A percentile compares a stretch with the other conserved stretches of the same genome.
These are phyloP conservation scores for Baorangia bicolor DNA, from an alignment of 768 basidiomycete genomes.

Conservation along the genomic window DNA sequence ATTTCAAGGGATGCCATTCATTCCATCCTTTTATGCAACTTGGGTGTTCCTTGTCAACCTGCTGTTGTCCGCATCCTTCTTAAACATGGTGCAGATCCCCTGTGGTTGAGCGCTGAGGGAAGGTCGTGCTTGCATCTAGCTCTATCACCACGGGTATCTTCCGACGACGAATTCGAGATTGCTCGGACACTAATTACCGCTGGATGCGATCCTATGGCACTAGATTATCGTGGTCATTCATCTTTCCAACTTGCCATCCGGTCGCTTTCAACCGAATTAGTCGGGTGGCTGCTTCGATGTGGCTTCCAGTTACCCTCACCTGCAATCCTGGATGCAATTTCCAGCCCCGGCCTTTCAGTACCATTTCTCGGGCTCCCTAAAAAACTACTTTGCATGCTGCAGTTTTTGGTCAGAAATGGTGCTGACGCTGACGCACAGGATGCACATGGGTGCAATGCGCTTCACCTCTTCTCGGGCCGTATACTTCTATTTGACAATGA, in stretches of 20 bases:
- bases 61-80: not conserved
- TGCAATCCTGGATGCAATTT: too few relatives aligned
- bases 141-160: not conserved
- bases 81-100: not conserved
- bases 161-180: not conserved
- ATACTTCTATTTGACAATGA: accelerated
- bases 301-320: not conserved
- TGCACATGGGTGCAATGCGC: not conserved
- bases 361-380: too few relatives aligned
- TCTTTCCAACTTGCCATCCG: not conserved
- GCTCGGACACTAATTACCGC: not conserved
- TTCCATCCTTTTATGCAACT: not conserved
- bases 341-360: too few relatives aligned
- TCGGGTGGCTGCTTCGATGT: not conserved
- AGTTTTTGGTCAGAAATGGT: not conserved
- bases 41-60: not conserved
- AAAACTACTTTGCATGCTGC: too few relatives aligned
- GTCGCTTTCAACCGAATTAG: not conserved
- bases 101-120: too few relatives aligned
- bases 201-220: not conserved
- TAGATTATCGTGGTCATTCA: not conserved
- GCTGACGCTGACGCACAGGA: not conserved
- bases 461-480: not conserved
- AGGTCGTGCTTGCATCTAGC: not conserved
- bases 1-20: not conserved